Base-by-base conservation (phyloP, 805 yeast species). In the Metschnikowia cubensis region DNA sequence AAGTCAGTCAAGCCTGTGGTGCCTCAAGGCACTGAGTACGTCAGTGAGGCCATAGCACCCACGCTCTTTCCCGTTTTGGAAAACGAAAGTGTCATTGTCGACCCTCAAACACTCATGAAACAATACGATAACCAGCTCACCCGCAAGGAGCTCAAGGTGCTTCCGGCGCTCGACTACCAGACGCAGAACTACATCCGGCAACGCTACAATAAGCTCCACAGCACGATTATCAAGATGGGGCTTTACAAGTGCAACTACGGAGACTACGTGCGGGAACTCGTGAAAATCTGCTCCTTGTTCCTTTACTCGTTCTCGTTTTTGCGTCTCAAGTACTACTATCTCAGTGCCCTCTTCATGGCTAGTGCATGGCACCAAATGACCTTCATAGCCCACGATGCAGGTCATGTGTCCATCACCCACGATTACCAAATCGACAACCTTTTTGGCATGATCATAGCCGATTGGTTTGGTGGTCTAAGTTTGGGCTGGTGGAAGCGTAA, bases 401-500 rank as follows among this genome's bases (percentile, higher is more conserved):
- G 96, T 5, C 97, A 89, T 64, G 77, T 87, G 13, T 78, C 89
- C 2, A 85, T 89, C 46, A 84, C 96, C 0, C 97, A 89, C 64
- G 74, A 86, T 59, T 89, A 85, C 66, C 85, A 83, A 57, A 42
- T 80, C 8, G 97, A 89, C 65, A 89, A 85, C 61, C 63, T 85
- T 17, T 74, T 87, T 50, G 95, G 96, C 1, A 80, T 84, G 65
- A 45, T 81, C 2, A 73, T 89, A 45, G 95, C 96, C 1, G 82
- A 87, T 54, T 89, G 77, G 73, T 67, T 83, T 46, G 97, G 97
- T n/a, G 97, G 97, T 0, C 73, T 89, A 38, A 87, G 96, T 42
- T 63, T 89, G 18, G 96, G 96, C 2, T 89, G 97, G 97, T 89
- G 97, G 97, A 90, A 89, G 59, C 75, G 91, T 47, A 89, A 87